Conservation (phyloP, 257 asterid genomes). For the Mentha longifolia region DNA sequence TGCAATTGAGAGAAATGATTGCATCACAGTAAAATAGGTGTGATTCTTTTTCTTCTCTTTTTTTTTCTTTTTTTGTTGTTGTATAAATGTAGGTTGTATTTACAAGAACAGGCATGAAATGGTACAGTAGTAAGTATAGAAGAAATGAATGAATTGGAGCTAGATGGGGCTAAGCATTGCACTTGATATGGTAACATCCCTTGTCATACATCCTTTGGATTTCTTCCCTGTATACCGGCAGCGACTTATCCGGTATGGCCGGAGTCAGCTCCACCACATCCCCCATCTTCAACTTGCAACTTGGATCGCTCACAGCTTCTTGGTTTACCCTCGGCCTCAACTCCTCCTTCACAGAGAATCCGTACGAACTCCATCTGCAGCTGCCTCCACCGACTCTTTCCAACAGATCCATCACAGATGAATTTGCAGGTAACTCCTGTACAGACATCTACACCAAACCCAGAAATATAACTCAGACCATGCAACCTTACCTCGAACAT, state of each 20-base stretch:
- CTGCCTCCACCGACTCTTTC: slow-evolving; percentile 58
- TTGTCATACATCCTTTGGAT: slow-evolving; percentile 79
- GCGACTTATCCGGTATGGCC: slow-evolving; percentile 64
- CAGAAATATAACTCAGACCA: not conserved
- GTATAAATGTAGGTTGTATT: slow-evolving; percentile 40
- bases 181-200: slow-evolving; percentile 42
- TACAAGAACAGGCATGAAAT: slow-evolving; percentile 41
- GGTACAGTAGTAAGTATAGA: not conserved
- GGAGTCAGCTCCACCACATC: slow-evolving; percentile 84
- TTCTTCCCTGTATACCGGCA: slow-evolving; percentile 71
- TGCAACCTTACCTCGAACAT: not conserved
- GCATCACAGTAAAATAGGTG: not conserved
- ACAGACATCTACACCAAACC: slow-evolving; percentile 79
- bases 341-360: slow-evolving; percentile 74
- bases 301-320: slow-evolving; percentile 61
- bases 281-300: slow-evolving; percentile 82
- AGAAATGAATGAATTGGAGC: slow-evolving; percentile 30
- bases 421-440: slow-evolving; percentile 71
- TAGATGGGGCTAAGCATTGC: slow-evolving; percentile 44
- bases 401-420: slow-evolving; percentile 69
- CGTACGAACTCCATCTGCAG: slow-evolving; percentile 56
- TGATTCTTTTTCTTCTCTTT: not conserved
- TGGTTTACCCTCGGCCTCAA: slow-evolving; percentile 75
- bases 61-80: slow-evolving; percentile 21
- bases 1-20: too few relatives aligned